Percentiles rank a stretch among this genome's conserved stretches.
Conservation (phyloP, 1,139 yeast species). For the Scheffersomyces titani region DNA sequence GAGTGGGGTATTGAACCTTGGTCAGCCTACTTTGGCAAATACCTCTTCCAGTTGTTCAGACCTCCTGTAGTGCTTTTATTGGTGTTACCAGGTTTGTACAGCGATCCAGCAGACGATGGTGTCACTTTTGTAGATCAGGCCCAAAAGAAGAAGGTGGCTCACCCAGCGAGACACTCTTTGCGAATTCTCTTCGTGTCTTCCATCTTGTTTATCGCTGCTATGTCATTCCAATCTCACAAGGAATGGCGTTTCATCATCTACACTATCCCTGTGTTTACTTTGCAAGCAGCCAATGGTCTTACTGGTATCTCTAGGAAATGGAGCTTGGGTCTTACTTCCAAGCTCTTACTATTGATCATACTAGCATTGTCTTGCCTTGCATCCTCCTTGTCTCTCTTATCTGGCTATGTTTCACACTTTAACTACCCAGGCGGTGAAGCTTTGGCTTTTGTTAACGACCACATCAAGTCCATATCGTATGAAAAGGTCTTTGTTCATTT, state of each 20-base stretch:
- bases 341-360: constrained; percentile 27
- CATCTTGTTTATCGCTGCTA: constrained; percentile 51
- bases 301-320: constrained; percentile 39
- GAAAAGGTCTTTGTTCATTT: constrained; percentile 54
- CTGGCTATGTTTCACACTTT: constrained; percentile 64
- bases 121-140: constrained; percentile 16
- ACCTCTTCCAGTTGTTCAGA: constrained; percentile 51
- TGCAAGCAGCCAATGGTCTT: constrained; percentile 67
- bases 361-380: constrained; percentile 34
- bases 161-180: constrained; percentile 40
- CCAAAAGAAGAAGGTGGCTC: constrained; percentile 32
- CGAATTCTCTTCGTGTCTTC: constrained; percentile 43
- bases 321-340: constrained; percentile 26
- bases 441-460: constrained; percentile 51
- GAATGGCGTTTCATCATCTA: constrained; percentile 93
- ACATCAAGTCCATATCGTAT: constrained; percentile 22
- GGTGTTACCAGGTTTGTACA: constrained; percentile 39
- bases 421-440: constrained; percentile 94
- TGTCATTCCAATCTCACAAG: constrained; percentile 88
- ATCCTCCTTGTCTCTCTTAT: constrained; percentile 44
- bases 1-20: constrained; percentile 88
- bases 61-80: constrained; percentile 65
- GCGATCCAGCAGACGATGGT: constrained; percentile 38
- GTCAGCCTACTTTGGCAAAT: constrained; percentile 58
- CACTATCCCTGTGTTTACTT: constrained; percentile 65